Base-by-base conservation (phyloP, 305 asterid species). In the Fraxinus dipetala region DNA sequence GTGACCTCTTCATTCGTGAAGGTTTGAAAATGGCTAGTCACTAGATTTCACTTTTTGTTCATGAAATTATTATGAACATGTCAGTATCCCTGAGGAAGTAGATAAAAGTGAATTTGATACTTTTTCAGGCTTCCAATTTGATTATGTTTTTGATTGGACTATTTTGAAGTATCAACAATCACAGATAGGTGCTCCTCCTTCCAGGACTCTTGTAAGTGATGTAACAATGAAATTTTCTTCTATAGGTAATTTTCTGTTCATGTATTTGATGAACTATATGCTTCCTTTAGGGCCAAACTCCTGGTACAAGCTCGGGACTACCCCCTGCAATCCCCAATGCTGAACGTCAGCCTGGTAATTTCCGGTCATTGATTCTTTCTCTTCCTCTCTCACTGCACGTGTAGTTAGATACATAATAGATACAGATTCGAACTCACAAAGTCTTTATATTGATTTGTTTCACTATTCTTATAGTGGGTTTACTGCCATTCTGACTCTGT, bases 81-180 rank as follows among this genome's bases (percentile, higher is more conserved):
- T 51, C 63, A 32, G 35, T 43, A 18, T 51, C 61, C 7, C 61
- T 2, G 63, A 51, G 8, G 61, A 51, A 51, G 63, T 51, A 51
- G 63, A 10, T 32, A 11, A 7, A 35, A 80, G 24, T 3, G 22
- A 34, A 18, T 32, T 4, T 80, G 9, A 78, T 79, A 24, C 54
- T 73, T 61, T 61, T 45, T 70, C 86, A 96, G 99, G 99, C 79
- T 96, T 94, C 90, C 99, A 94, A 84, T 96, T 94, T 78, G 99
- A 95, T 88, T 91, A 94, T 89, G 93, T 95, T 81, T 95, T 95
- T 85, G 98, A 95, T 86, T 93, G 99, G 99, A 95, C 99, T 79
- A 94, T 94, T 69, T 89, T 95, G 91, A 96, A 93, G 91, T 96
- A 94, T 86, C 99, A 93, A 88, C 99, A 96, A 85, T 93, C 99